Base-by-base conservation (phyloP, 805 yeast genomes). In the Candida wancherniae region DNA sequence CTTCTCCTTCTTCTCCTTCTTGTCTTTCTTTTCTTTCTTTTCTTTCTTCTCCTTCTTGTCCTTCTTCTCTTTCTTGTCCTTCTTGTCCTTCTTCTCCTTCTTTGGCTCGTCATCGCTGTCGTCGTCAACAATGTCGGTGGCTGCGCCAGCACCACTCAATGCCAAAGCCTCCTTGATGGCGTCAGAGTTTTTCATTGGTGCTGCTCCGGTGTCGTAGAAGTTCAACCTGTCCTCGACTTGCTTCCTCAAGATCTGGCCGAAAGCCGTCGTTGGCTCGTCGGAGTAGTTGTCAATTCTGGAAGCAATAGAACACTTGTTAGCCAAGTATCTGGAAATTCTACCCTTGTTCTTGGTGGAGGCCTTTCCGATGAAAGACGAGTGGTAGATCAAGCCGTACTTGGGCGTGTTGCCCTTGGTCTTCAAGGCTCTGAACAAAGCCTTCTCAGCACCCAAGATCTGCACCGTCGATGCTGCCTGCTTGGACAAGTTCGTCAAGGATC, bases 361-460 rank as follows among this genome's bases (percentile, higher is more conserved):
- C 73, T 90, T 96, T 45, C 98, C 98, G 48, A 92, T 94, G 44
- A 92, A 73, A 18, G 96, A 85, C 36, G 97, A 95, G 60, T 92
- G 97, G 72, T 92, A 92, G 49, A 92, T 73, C 53, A 92, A 72
- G 71, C 98, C 98, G 58, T 92, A 92, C 65, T 92, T 92, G 57
- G 98, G 98, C 41, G 98, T 92, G 63, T 92, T 95, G 54, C 88
- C 96, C 67, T 92, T 92, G 38, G 98, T 92, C 74, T 92, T 92
- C 56, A 92, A 78, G 42, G 98, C 98, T 71, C 98, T 82, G 77
- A 92, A 92, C 40, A 92, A 73, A 24, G 98, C 98, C 77, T 92
- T 92, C 71, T 92, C 98, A 44, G 98, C 97, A 63, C 98, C 98
- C 59, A 92, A 75, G 48, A 92, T 90, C 73, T 92, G 98, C 44